Evolutionary conservation across 106 monocot genomes (phyloP), one percentile per base, ranked within the genome.

Genomic region (Acanthochlamys bracteata): DNA sequence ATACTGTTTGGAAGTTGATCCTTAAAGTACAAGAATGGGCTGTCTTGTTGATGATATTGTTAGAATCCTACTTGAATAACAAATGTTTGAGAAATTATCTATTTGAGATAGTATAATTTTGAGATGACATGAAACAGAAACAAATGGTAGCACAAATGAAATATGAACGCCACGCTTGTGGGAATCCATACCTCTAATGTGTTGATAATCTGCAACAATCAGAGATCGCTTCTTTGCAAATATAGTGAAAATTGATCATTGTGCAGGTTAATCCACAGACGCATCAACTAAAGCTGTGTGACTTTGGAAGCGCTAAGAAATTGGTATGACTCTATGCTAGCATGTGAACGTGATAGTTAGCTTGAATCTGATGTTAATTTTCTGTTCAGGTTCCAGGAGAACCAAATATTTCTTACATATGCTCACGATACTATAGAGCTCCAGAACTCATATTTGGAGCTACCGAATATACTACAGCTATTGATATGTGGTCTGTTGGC

Each of bases 381-480:
- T 16, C 24, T 56, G 60, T 55, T 60, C 69, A 81, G 81, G 68
- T 76, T 21, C 64, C 64, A 46, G 81, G 81, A 3, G 81, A 81
- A 55, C 82, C 77, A 39, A 84, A 84, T 51, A 80, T 84, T 66
- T 80, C 84, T 19, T 84, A 80, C 21, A 84, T 80, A 51, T 80
- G 84, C 63, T 84, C 84, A n/a, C 74, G 80, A 15, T 84, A 84
- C 56, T 80, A 84, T 56, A 70, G 84, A 39, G 84, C 84, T 71
- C 84, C 84, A 61, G 84, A 84, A 39, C 80, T 84, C n/a, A 80
- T 84, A 27, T 84, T 84, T 74, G 80, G 84, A 74, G 84, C 84
- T 52, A 84, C 80, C 14, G 74, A 77, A 56, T 84, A 84, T 55
- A 80, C 80, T 23, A 80, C 76, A n/a, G 74, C 80, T 63, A 64